Evolutionary conservation across 805 yeast species (phyloP), one percentile per base, ranked within the genome.

Genomic region (Candida sonorensis): DNA sequence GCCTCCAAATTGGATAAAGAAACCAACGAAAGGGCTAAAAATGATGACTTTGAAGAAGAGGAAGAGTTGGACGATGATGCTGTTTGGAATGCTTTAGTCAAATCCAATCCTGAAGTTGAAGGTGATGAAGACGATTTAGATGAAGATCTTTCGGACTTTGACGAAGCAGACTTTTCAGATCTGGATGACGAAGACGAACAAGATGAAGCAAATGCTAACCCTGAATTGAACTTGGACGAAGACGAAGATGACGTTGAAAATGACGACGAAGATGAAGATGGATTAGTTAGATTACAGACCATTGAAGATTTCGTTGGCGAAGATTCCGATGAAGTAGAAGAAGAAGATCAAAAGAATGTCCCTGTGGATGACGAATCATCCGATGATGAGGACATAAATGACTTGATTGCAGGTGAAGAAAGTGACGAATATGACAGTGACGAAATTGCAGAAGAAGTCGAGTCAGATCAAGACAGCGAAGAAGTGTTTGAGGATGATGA

Each of bases 51-150:
- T 13, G 61, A 53, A 12, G 64, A 51, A 15, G 52, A 51, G 11
- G 61, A 51, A 23, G 81, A 67, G 17, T 53, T 67, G 37, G 74
- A 64, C 31, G 82, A 72, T 22, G 84, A 73, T 34, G 51, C 53
- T 10, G 67, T 72, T 23, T 74, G 83, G 75, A 62, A 70, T 46
- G 86, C 80, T 1, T 61, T 73, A 44, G 77, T 73, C 19, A 63
- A 67, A 42, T 67, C 74, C 31, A 69, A 69, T 42, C 77, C 79
- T 0, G 80, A 73, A 20, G 72, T 70, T 18, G 78, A 69, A 51
- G 73, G 66, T 25, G 75, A 53, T 18, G 63, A 61, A 14, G 57
- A 48, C 21, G 58, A 50, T 10, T 35, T 42, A 15, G 63, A 59
- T 20, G 59, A 52, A 13, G 67, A 60, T n/a, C 43, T 53, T 7